Evolutionary conservation across 257 asterid species (phyloP).

Genomic region (Capsicum chinense): DNA sequence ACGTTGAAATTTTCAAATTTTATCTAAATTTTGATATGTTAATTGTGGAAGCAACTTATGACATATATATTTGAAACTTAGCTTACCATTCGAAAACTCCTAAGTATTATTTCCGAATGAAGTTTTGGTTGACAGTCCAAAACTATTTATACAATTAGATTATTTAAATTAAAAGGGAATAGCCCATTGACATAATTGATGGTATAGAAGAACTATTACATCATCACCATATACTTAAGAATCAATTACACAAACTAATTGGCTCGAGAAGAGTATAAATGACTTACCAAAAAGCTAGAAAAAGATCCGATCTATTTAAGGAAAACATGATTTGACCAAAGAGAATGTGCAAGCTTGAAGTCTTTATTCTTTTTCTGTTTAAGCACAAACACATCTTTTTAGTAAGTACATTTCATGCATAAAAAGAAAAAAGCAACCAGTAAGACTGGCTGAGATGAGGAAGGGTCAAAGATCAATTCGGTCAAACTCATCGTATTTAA

Average conservation of each 20-base stretch:
- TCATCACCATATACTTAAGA: not conserved
- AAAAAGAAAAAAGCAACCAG: not conserved
- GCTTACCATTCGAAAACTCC: too few species aligned
- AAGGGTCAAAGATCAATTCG: too few species aligned
- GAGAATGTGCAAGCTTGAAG: not conserved
- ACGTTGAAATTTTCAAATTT: too few species aligned
- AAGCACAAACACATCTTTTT: not conserved
- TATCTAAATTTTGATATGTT: too few species aligned
- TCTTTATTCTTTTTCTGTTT: not conserved
- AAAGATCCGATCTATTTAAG: not conserved
- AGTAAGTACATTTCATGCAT: not conserved
- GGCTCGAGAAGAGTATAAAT: not conserved
- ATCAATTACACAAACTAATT: not conserved
- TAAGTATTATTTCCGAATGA: too few species aligned
- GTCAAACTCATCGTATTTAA: too few species aligned
- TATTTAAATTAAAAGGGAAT: not conserved
- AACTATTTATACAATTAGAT: too few species aligned
- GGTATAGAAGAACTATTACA: not conserved
- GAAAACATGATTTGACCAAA: conserved; percentile 13
- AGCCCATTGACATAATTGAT: not conserved
- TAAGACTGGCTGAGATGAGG: too few species aligned
- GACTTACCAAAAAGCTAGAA: not conserved
- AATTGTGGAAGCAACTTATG: too few species aligned
- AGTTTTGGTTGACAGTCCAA: too few species aligned
- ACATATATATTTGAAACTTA: too few species aligned